phyloP scores from a whole-genome alignment of 1,139 yeast species.

The Nakaseomyces bracarensis region DNA sequence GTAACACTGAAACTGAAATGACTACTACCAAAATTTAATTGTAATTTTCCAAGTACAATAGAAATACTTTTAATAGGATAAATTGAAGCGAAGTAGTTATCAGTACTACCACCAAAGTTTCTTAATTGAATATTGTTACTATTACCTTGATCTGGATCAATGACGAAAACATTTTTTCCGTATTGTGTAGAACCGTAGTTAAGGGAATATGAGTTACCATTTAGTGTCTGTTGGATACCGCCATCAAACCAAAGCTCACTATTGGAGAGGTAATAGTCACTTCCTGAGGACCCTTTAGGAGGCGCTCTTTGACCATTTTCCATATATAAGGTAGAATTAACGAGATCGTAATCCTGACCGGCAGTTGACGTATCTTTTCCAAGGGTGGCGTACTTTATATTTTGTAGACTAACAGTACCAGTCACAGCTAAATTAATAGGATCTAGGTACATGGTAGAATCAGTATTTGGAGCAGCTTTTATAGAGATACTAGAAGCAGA shows the following conservation, averaged over 20 bases:
- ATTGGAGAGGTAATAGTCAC: neutral
- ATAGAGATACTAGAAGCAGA: neutral
- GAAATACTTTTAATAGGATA: neutral
- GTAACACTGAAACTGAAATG: neutral
- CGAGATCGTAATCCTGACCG: neutral
- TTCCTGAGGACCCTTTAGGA: neutral
- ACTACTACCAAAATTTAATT: too few relatives aligned
- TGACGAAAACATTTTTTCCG: neutral
- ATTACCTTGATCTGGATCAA: neutral
- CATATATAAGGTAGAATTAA: neutral
- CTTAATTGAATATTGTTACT: neutral
- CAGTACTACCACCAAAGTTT: neutral
- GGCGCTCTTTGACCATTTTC: neutral
- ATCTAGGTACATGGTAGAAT: neutral
- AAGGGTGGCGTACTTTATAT: neutral
- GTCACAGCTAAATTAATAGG: neutral
- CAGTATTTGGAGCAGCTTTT: neutral
- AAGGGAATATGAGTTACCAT: neutral
- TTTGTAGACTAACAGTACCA: neutral
- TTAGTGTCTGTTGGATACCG: neutral
- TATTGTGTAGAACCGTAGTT: neutral
- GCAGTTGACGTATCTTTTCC: neutral
- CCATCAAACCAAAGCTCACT: neutral
- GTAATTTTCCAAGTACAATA: neutral
- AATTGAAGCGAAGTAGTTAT: neutral